phyloP scores from a whole-genome alignment of 2,329 filamentous ascomycete species.

The Sclerotinia sclerotiorum region DNA sequence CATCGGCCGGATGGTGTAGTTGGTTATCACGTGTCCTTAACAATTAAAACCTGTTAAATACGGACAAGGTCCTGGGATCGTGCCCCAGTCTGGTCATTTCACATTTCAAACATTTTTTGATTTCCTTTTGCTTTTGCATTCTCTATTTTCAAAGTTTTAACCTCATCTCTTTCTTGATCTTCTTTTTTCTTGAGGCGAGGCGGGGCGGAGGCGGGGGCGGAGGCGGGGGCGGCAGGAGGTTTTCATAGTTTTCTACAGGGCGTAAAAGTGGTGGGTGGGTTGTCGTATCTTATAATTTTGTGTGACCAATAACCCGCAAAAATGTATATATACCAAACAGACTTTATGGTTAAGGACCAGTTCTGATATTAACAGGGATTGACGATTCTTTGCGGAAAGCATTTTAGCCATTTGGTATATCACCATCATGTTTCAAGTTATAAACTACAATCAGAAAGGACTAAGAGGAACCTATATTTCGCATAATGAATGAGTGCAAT shows the following conservation, averaged over 20 bases:
- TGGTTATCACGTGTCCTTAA: conserved; percentile 22
- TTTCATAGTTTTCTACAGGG: neutral
- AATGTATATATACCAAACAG: too few relatives aligned
- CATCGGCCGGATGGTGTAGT: conserved; percentile 18
- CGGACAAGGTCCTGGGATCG: conserved; percentile 17
- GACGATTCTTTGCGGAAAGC: too few relatives aligned
- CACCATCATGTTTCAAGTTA: neutral
- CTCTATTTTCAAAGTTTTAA: too few relatives aligned
- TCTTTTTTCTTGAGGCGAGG: neutral
- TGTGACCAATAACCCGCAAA: too few relatives aligned
- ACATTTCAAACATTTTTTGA: neutral
- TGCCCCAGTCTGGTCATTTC: conserved; percentile 12
- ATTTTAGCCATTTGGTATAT: too few relatives aligned
- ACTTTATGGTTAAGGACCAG: too few relatives aligned
- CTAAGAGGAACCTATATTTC: neutral
- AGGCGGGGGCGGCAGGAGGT: too few relatives aligned
- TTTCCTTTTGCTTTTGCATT: neutral
- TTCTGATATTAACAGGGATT: too few relatives aligned
- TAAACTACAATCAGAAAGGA: too few relatives aligned
- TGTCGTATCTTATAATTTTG: neutral
- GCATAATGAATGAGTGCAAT: neutral
- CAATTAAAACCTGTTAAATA: neutral
- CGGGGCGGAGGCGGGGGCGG: too few relatives aligned
- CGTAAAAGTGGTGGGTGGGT: neutral
- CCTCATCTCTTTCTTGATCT: too few relatives aligned